Evolutionary conservation across 331 rosid species (phyloP), one percentile per base, ranked within the genome.

Genomic region (Pyracantha coccinea): DNA sequence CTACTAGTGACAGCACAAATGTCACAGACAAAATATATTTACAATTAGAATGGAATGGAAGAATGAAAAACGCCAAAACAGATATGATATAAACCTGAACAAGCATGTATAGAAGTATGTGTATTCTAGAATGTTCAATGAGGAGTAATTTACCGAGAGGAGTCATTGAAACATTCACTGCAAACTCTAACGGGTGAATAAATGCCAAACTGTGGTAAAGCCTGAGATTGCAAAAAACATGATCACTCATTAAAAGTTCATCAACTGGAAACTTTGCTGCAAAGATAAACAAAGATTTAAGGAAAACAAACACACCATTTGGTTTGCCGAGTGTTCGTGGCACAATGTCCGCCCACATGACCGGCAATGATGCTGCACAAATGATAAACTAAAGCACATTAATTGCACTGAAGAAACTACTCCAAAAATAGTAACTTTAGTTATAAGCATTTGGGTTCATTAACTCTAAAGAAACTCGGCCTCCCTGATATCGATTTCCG

Each of bases 311-410:
- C 8, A 1, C 74, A 95, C 99, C 92, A 81, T 85, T 84, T 95
- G 99, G 84, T 80, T 68, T n/a, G 97, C 78, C 20, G 99, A 95
- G 77, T 95, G 99, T 69, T 95, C 99, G 54, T 68, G 79, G 79
- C 99, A 95, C 87, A 95, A 76, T 24, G 99, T 92, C 85, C 93
- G 88, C 81, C 97, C 99, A 68, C 99, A 92, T 69, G 88, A 78
- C 31, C 97, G 90, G 80, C 99, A 95, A 77, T 95, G 99, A 82
- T 90, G 97, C 97, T 95, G 91, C 93, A 86, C 20, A 58, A 67
- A 35, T 33, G 12, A 38, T 38, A 38, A 38, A 4, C 45, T 7
- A 12, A 27, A 4, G 9, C 16, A 28, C 32, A 45, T 73, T 21
- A 73, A 28, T 6, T n/a, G 17, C 33, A 15, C 68, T 32, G 33